Evolutionary conservation across 106 monocot species (phyloP).

Genomic region (Phalaenopsis aphrodite): DNA sequence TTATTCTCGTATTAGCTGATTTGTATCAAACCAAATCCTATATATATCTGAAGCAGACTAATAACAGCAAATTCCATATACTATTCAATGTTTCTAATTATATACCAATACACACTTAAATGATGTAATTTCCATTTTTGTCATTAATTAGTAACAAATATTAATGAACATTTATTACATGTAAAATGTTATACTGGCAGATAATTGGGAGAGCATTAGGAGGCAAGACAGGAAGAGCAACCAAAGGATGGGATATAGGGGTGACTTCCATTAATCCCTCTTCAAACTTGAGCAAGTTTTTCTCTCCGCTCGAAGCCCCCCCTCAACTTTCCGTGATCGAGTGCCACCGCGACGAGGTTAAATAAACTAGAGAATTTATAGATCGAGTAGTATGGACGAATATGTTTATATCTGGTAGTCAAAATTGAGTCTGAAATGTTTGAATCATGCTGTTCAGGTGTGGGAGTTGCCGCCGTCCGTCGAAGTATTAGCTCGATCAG

Average conservation of each 20-base stretch:
- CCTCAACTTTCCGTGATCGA: conserved; percentile 54
- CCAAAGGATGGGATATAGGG: conserved; percentile 76
- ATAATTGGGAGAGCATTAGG: conserved; percentile 74
- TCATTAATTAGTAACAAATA: neutral
- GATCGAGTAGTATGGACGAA: neutral
- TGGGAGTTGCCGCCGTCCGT: conserved; percentile 24
- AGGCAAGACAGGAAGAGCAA: conserved; percentile 61
- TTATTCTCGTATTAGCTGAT: too few relatives aligned
- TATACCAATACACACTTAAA: too few relatives aligned
- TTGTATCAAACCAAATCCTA: too few relatives aligned
- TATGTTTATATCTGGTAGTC: too few relatives aligned
- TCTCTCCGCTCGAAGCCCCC: conserved; percentile 26
- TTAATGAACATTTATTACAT: too few relatives aligned
- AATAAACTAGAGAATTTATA: neutral
- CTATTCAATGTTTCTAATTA: too few relatives aligned
- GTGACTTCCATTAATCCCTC: conserved; percentile 58
- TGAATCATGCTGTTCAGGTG: conserved; percentile 14
- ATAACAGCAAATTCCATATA: too few relatives aligned
- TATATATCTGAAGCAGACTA: too few relatives aligned
- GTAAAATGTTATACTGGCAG: conserved; percentile 13
- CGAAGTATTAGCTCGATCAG: conserved; percentile 34
- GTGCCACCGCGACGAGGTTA: conserved; percentile 57
- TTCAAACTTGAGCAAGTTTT: conserved; percentile 14
- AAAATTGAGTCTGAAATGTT: too few relatives aligned
- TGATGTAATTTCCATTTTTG: neutral